Evolutionary conservation across 2,329 filamentous ascomycete species (phyloP), one percentile per base, ranked within the genome.

Genomic region (Elsinoe batatas): DNA sequence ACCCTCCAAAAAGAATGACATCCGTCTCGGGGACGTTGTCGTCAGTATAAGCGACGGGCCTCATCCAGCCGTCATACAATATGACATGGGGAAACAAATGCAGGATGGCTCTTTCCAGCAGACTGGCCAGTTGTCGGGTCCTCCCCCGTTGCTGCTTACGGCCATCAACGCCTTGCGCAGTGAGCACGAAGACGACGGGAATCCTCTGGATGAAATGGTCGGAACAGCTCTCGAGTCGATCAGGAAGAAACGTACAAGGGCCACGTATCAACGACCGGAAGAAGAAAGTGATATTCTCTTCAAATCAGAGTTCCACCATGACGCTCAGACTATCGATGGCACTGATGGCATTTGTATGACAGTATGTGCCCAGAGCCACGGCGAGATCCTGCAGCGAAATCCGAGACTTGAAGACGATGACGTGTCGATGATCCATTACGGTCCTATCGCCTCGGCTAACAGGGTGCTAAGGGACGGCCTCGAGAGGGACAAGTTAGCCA

Each of bases 1-100:
- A 5, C 63, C 63, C 5, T 50, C 38, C 10, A n/a, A 18, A 11
- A 35, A 58, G 11, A 13, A 30, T 2, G 63, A 66, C n/a, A 62
- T 67, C 6, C 60, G 62, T 1, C 62, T 67, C 6, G 65, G 65
- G 1, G 65, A 67, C 38, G 54, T 67, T 6, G 61, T 63, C 0
- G 60, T 67, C 7, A 64, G 64, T 51, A 57, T 56, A 13, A 63
- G 63, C 0, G 35, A 26, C 0, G 55, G 55, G 43, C 0, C 46
- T 17, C 1, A 54, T n/a, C 26, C 64, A 5, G 63, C 66, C 0
- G 53, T 65, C 4, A 22, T 22, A 22, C 61, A 67, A 26, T 63
- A 64, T 33, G 62, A 65, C 33, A 40, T 63, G 1, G 59, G 58
- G 3, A 66, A 66, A 32, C 43, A 30, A 0, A 57, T 42, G 1